Base-by-base conservation (phyloP, 805 yeast species). In the Cyberlindnera veronae region DNA sequence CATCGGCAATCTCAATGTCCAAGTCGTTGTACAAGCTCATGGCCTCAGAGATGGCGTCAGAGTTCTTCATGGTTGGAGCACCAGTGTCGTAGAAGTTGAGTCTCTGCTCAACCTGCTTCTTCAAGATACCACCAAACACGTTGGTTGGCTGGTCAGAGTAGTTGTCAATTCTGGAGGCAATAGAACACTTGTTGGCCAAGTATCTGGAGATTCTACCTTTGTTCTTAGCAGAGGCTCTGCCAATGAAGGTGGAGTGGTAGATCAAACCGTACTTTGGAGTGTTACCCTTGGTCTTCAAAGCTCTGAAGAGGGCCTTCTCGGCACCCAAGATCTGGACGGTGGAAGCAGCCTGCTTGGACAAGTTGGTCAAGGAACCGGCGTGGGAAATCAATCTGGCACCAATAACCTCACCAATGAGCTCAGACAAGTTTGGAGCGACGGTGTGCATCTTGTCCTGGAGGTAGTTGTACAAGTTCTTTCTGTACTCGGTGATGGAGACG, bases 181-280 rank as follows among this genome's bases (percentile, higher is more conserved):
- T 91, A 30, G 99, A 84, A 79, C 98, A 91, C 72, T 93, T 93
- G 84, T 93, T 93, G 53, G 99, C 99, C 69, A 93, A 75, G 71
- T 90, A 93, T 72, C 99, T 84, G 36, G 99, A 91, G 55, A 93
- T 93, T 77, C 98, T 84, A 69, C 99, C 99, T 81, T 93, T 93
- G 76, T 93, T 93, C 75, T 93, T 93, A 52, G 95, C 82, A 49
- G 89, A 74, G 45, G 99, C 99, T 67, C 90, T 96, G 52, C 99
- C 99, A 52, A 93, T 95, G 53, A 93, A 76, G 19, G 96, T 84
- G 41, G 98, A 95, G 64, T 93, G 98, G 74, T 93, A 93, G 57
- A 93, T 77, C 63, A 93, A 74, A 72, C 99, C 99, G 63, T 93
- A 93, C 68, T 93, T 93, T 62, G 99, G 99, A 46, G 99, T 93